Evolutionary conservation across 352 stramenopile species (phyloP).

Genomic region (Globisporangium lucens): DNA sequence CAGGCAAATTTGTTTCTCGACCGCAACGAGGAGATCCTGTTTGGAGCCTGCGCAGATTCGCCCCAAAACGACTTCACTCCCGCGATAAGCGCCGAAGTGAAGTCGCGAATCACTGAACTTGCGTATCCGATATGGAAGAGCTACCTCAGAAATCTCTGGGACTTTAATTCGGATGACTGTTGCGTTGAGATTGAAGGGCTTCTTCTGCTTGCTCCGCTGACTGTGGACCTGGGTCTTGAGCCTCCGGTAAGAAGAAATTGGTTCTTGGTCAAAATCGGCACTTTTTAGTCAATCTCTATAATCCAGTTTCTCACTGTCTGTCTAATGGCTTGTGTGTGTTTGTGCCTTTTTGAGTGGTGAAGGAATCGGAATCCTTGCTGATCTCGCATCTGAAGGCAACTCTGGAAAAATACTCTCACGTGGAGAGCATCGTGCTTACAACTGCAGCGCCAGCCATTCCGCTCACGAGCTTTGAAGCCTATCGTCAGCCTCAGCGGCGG

Average conservation of each 20-base stretch:
- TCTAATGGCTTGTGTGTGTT: background rate
- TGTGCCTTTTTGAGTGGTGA: background rate
- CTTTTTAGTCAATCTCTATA: background rate
- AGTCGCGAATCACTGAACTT: background rate
- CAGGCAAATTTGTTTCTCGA: slow-evolving; percentile 15
- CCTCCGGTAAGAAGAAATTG: background rate
- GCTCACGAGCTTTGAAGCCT: background rate
- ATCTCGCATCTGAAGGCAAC: slow-evolving; percentile 3
- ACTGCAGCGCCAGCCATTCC: background rate
- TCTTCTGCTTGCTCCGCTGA: slow-evolving; percentile 7
- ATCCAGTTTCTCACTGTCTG: background rate
- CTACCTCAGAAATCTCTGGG: slow-evolving; percentile 13
- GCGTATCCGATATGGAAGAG: slow-evolving; percentile 15
- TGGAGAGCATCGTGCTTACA: background rate
- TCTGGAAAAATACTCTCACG: slow-evolving; percentile 2
- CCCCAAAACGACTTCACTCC: background rate
- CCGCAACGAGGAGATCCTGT: slow-evolving; percentile 14
- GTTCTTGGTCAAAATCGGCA: background rate
- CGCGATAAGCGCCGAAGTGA: background rate
- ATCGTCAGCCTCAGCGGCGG: slow-evolving; percentile 10
- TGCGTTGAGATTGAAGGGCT: slow-evolving; percentile 1
- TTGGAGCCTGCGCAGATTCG: background rate
- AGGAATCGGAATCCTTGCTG: slow-evolving; percentile 4
- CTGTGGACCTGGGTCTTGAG: background rate
- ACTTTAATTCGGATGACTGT: background rate